These are phyloP conservation scores for Abelmoschus esculentus DNA, from an alignment of 345 rosid genomes.

Conservation along the genomic window DNA sequence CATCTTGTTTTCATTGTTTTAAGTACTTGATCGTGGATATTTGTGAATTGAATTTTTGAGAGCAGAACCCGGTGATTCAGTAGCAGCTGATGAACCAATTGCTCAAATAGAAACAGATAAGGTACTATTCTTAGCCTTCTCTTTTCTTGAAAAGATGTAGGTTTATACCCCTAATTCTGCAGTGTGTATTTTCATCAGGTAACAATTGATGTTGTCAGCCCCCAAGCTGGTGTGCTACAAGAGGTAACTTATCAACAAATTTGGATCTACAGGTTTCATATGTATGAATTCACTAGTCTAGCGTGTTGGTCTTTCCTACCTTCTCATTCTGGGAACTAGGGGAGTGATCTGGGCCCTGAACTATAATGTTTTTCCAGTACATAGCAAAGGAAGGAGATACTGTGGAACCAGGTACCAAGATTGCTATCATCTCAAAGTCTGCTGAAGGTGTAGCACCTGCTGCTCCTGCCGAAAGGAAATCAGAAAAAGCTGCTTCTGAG, in stretches of 20 bases:
- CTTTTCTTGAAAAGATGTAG: not conserved
- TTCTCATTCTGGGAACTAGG: not conserved
- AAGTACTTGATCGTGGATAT: not conserved
- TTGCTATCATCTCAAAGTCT: slow-evolving; percentile 80
- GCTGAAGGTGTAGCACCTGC: slow-evolving; percentile 74
- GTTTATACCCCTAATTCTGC: slow-evolving; percentile 10
- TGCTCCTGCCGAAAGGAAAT: slow-evolving; percentile 58
- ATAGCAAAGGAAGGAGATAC: slow-evolving; percentile 94
- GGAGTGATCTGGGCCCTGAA: not conserved
- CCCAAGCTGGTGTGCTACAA: slow-evolving; percentile 73
- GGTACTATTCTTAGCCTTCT: slow-evolving; percentile 28
- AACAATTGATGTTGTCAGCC: slow-evolving; percentile 83
- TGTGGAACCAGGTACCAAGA: slow-evolving; percentile 81
- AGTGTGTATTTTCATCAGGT: slow-evolving; percentile 33
- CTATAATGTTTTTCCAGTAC: slow-evolving; percentile 30
- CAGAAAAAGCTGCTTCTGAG: slow-evolving; percentile 43
- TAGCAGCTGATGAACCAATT: slow-evolving; percentile 82
- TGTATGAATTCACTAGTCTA: not conserved
- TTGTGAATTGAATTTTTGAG: slow-evolving; percentile 9
- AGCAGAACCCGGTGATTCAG: slow-evolving; percentile 91
- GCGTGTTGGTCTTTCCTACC: not conserved
- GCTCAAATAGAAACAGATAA: slow-evolving; percentile 98
- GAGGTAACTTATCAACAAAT: slow-evolving; percentile 33
- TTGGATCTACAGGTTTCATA: not conserved
- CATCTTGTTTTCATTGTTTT: not conserved